Conservation (phyloP, 1,139 yeast genomes). For the Citeromyces siamensis region DNA sequence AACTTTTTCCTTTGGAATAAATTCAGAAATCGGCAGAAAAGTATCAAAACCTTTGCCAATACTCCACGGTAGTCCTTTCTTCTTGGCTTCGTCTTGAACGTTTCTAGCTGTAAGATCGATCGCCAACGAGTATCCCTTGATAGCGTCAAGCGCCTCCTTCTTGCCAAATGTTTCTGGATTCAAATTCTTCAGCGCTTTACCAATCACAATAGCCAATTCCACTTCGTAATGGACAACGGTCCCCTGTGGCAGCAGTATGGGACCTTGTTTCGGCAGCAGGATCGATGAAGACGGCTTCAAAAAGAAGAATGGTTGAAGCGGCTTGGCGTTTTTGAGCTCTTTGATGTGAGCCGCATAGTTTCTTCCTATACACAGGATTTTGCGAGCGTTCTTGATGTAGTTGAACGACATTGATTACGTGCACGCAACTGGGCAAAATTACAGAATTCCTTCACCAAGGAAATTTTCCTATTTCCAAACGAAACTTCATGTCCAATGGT, state of each 20-base stretch:
- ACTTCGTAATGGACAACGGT: conserved; percentile 83
- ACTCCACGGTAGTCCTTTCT: conserved; percentile 93
- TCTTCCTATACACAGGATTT: conserved; percentile 90
- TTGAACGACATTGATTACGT: conserved; percentile 42
- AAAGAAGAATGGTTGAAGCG: conserved; percentile 83
- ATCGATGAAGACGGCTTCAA: conserved; percentile 71
- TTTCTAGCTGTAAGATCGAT: conserved; percentile 93
- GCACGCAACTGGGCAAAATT: too few species aligned
- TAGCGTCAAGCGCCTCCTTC: conserved; percentile 60
- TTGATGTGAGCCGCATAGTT: conserved; percentile 92
- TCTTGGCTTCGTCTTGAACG: conserved; percentile 90
- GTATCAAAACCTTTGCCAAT: conserved; percentile 97
- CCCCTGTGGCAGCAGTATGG: conserved; percentile 75
- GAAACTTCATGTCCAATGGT: too few species aligned
- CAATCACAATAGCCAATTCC: conserved; percentile 74
- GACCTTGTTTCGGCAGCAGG: conserved; percentile 52
- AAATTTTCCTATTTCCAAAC: too few species aligned
- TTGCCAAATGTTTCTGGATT: conserved; percentile 42
- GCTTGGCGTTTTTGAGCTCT: conserved; percentile 72
- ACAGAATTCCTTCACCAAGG: too few species aligned
- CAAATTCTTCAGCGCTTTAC: conserved; percentile 49
- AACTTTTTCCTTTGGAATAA: conserved; percentile 53
- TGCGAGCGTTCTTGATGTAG: conserved; percentile 56
- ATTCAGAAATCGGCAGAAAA: conserved; percentile 68
- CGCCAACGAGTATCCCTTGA: conserved; percentile 79